Percentiles rank a stretch among this genome's conserved stretches.
phyloP scores from a whole-genome alignment of 352 stramenopile species.

The Albugo candida region DNA sequence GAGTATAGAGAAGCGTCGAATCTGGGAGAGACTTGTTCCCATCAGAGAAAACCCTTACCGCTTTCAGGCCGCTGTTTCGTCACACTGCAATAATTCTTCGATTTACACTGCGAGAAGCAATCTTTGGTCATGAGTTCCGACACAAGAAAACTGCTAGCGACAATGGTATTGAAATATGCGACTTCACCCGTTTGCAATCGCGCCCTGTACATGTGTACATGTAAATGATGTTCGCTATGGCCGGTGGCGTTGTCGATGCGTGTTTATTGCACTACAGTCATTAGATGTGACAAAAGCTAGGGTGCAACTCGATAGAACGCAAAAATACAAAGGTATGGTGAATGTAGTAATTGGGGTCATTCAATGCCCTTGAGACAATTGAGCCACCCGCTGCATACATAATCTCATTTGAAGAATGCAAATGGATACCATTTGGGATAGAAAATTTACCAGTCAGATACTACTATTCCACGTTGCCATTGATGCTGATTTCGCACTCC shows the following conservation, averaged over 20 bases:
- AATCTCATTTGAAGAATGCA: slow-evolving; percentile 44
- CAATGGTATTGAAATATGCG: slow-evolving; percentile 52
- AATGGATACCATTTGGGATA: slow-evolving; percentile 63
- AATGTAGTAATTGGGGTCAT: slow-evolving; percentile 64
- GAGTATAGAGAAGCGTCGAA: too few relatives aligned
- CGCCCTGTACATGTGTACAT: slow-evolving; percentile 46
- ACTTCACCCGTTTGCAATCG: slow-evolving; percentile 45
- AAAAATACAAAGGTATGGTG: slow-evolving; percentile 74
- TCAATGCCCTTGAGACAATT: slow-evolving; percentile 55
- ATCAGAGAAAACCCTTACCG: too few relatives aligned
- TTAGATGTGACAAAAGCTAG: slow-evolving; percentile 76
- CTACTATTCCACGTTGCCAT: slow-evolving; percentile 56
- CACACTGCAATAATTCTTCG: too few relatives aligned
- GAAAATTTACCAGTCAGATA: slow-evolving; percentile 83
- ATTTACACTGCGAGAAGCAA: too few relatives aligned
- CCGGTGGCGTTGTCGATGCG: slow-evolving; percentile 65
- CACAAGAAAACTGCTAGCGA: too few relatives aligned
- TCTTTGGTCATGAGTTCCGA: too few relatives aligned
- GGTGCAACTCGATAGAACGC: slow-evolving; percentile 48
- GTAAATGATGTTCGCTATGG: slow-evolving; percentile 75
- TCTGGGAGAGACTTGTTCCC: too few relatives aligned
- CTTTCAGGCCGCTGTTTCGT: too few relatives aligned
- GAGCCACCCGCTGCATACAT: slow-evolving; percentile 73
- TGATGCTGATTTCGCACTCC: too few relatives aligned
- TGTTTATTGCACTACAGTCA: slow-evolving; percentile 62